These are phyloP conservation scores for Tribonema minus DNA, from an alignment of 108 stramenopile genomes.

Conservation along the genomic window DNA sequence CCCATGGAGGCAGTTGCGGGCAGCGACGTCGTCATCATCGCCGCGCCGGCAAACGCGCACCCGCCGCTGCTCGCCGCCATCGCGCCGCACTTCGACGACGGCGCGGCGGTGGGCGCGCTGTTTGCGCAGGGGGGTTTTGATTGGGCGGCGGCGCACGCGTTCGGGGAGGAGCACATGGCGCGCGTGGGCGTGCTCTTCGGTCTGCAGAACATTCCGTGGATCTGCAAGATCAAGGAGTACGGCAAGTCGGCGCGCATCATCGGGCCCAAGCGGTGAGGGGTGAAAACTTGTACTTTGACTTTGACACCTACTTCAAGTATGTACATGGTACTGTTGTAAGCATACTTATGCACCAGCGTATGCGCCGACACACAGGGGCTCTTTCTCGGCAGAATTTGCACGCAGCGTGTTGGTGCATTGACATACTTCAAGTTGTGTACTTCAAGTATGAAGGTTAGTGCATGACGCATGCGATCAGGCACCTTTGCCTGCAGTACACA, in stretches of 20 bases:
- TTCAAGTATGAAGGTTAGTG: no score
- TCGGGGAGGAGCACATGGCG: slow-evolving; percentile 35
- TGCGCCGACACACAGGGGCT: no score
- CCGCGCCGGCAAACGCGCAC: slow-evolving; percentile 52
- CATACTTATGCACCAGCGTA: no score
- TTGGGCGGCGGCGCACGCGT: slow-evolving; percentile 48
- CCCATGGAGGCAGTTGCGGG: slow-evolving; percentile 40
- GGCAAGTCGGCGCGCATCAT: slow-evolving; percentile 41
- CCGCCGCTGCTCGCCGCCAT: slow-evolving; percentile 23
- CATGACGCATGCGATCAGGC: no score
- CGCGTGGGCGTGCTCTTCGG: slow-evolving; percentile 48
- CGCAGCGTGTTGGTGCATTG: no score
- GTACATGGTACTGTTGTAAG: no score
- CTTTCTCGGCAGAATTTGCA: no score
- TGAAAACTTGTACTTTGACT: no score
- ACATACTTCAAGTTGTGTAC: no score
- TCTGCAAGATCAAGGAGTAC: slow-evolving; percentile 46
- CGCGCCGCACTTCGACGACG: slow-evolving; percentile 40
- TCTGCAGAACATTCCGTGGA: slow-evolving; percentile 57
- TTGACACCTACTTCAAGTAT: no score
- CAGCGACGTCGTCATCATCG: slow-evolving; percentile 49
- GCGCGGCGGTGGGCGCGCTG: slow-evolving; percentile 45
- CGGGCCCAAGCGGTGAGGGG: slow-evolving; percentile 46
- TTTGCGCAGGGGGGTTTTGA: slow-evolving; percentile 58
- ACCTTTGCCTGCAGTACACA: no score